Percentiles rank a stretch among this genome's conserved stretches.
Evolutionary conservation across 257 asterid species (phyloP).

Genomic region (Solanum pimpinellifolium): DNA sequence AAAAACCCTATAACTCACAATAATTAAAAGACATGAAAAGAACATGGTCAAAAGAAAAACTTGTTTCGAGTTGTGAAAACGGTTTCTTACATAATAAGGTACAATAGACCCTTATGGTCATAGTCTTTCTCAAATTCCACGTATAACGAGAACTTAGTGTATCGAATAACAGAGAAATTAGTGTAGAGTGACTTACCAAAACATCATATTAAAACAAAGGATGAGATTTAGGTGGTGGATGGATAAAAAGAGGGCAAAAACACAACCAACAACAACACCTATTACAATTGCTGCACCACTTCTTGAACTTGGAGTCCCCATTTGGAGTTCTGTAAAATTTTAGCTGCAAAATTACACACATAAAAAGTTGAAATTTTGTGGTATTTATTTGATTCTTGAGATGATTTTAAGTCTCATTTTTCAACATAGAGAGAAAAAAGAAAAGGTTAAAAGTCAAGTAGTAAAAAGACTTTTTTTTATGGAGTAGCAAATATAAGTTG

Average conservation of each 20-base stretch:
- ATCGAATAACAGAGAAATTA: neutral
- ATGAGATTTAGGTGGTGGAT: neutral
- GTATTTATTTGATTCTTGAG: neutral
- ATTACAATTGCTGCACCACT: constrained; percentile 4
- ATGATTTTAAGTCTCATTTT: neutral
- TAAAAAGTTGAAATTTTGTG: neutral
- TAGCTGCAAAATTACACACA: neutral
- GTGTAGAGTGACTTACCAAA: neutral
- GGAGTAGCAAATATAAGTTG: neutral
- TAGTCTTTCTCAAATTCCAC: accelerated
- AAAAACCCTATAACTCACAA: neutral
- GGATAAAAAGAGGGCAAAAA: constrained; percentile 4
- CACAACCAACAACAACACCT: constrained; percentile 11
- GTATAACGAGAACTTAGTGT: neutral
- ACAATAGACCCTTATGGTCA: neutral
- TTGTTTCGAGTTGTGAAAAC: neutral
- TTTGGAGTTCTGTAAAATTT: neutral
- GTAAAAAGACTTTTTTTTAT: neutral
- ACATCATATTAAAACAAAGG: neutral
- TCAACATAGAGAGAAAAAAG: too few species aligned
- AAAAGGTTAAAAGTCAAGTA: neutral
- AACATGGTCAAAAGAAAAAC: neutral
- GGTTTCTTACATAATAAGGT: neutral
- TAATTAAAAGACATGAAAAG: neutral
- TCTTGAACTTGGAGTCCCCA: constrained; percentile 4